These are phyloP conservation scores for Pittosporum tobira DNA, from an alignment of 129 eudicot genomes.

Conservation along the genomic window DNA sequence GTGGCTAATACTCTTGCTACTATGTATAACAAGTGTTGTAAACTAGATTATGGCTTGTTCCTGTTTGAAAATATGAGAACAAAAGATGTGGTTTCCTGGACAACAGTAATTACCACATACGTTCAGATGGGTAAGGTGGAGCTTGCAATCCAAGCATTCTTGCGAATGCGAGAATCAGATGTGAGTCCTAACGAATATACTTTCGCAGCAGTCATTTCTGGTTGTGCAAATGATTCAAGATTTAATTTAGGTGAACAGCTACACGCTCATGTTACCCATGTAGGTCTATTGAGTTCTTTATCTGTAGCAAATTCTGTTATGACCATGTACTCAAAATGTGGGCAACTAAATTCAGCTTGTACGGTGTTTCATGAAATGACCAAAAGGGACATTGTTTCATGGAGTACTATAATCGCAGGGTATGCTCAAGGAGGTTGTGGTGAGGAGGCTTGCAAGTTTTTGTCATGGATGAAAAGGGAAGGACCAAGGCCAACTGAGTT, in stretches of 20 bases:
- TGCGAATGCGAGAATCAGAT: constrained; percentile 47
- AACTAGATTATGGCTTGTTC: constrained; percentile 47
- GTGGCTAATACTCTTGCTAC: constrained; percentile 77
- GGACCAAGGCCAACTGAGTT: constrained; percentile 86
- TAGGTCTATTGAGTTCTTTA: constrained; percentile 37
- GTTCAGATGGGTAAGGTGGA: constrained; percentile 50
- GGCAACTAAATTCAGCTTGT: constrained; percentile 35
- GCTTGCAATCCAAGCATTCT: constrained; percentile 39
- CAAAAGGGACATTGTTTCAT: constrained; percentile 59
- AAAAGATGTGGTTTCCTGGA: constrained; percentile 89
- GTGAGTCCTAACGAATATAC: constrained; percentile 70
- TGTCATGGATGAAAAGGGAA: constrained; percentile 60
- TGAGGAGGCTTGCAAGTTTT: constrained; percentile 57
- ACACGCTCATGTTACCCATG: constrained; percentile 45
- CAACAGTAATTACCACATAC: constrained; percentile 57
- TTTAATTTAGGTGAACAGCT: constrained; percentile 56
- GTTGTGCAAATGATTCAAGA: constrained; percentile 44
- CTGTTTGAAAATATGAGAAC: constrained; percentile 55
- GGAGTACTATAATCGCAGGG: constrained; percentile 86
- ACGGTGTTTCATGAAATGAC: constrained; percentile 45
- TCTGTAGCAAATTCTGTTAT: constrained; percentile 80
- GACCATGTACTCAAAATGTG: constrained; percentile 78
- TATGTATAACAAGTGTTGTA: constrained; percentile 84
- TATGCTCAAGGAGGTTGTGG: constrained; percentile 67
- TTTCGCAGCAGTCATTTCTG: constrained; percentile 68